These are phyloP conservation scores for Gossypium thurberi DNA, from an alignment of 345 rosid species.

Conservation along the genomic window DNA sequence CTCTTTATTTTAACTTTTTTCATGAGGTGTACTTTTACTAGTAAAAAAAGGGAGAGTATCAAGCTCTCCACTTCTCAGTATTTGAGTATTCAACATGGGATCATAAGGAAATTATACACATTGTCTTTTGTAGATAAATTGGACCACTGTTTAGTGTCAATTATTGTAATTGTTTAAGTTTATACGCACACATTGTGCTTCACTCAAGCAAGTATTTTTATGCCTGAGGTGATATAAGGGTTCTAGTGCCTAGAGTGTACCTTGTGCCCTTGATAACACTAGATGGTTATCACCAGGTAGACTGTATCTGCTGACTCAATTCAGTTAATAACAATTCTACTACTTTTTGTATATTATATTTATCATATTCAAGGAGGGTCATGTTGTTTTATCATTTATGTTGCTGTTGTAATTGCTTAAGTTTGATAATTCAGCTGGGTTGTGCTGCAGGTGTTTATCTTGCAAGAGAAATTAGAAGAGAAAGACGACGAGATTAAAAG, in stretches of 20 bases:
- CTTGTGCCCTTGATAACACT: background rate
- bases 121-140: too few relatives aligned
- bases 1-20: too few relatives aligned
- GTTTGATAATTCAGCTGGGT: background rate
- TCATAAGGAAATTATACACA: too few relatives aligned
- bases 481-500: constrained; percentile 46
- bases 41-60: too few relatives aligned
- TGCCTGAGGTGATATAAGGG: too few relatives aligned
- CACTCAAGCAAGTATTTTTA: background rate
- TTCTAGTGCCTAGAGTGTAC: background rate
- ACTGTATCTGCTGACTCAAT: background rate
- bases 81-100: too few relatives aligned
- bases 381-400: background rate
- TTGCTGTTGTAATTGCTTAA: background rate
- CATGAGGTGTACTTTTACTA: too few relatives aligned
- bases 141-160: too few relatives aligned
- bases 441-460: constrained; percentile 48
- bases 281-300: too few relatives aligned
- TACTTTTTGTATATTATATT: too few relatives aligned
- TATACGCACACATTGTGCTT: background rate
- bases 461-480: constrained; percentile 70
- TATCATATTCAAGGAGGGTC: background rate
- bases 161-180: background rate
- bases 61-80: too few relatives aligned
- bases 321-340: background rate